Percentiles rank a stretch among this genome's conserved stretches.
phyloP scores from a whole-genome alignment of 2,329 filamentous ascomycete genomes.

The Sclerotinia spermophila region DNA sequence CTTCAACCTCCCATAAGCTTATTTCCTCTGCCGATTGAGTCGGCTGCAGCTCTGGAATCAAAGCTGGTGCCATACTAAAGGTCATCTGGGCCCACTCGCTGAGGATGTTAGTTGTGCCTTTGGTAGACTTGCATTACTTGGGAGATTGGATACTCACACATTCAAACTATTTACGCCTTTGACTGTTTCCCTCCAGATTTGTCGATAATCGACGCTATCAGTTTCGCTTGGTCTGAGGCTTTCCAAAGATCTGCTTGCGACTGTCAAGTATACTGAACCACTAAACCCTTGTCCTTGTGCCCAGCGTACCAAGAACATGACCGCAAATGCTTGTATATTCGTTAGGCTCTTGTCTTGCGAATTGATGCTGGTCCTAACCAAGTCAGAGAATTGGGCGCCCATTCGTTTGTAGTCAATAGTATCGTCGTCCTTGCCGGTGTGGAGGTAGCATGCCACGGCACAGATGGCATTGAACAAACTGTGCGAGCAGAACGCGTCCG shows the following conservation, averaged over 20 bases:
- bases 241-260: slow-evolving; percentile 30
- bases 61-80: slow-evolving; percentile 29
- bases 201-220: slow-evolving; percentile 25
- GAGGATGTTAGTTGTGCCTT: slow-evolving; percentile 26
- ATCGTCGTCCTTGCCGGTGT: slow-evolving; percentile 27
- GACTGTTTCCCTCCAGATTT: slow-evolving; percentile 35
- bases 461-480: slow-evolving; percentile 37
- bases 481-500: slow-evolving; percentile 31
- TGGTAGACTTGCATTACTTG: neutral
- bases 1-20: slow-evolving; percentile 14
- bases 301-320: slow-evolving; percentile 37
- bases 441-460: slow-evolving; percentile 37
- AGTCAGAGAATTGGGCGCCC: slow-evolving; percentile 31
- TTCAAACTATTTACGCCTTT: slow-evolving; percentile 37
- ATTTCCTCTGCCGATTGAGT: slow-evolving; percentile 15
- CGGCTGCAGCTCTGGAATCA: slow-evolving; percentile 15
- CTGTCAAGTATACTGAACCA: slow-evolving; percentile 33
- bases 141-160: slow-evolving; percentile 32
- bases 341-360: slow-evolving; percentile 29
- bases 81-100: slow-evolving; percentile 39
- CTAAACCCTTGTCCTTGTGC: slow-evolving; percentile 31
- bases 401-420: slow-evolving; percentile 31
- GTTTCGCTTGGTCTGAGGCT: slow-evolving; percentile 20
- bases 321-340: slow-evolving; percentile 35
- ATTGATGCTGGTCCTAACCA: slow-evolving; percentile 28